These are phyloP conservation scores for Ophiocytium majus DNA, from an alignment of 352 stramenopile species.

Conservation along the genomic window DNA sequence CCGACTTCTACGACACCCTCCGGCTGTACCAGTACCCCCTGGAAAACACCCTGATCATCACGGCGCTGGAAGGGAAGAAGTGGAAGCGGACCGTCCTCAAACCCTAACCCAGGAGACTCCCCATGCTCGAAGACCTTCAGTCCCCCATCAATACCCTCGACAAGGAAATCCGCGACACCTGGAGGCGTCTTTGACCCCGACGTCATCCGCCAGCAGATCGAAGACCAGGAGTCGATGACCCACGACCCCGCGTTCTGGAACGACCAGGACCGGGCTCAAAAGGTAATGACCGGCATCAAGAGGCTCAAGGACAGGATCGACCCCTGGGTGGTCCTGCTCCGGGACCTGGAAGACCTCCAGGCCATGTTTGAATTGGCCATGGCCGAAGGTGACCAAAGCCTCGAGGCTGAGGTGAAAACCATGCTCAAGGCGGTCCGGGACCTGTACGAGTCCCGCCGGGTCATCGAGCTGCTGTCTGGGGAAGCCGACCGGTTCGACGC, in stretches of 20 bases:
- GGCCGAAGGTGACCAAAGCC: neutral
- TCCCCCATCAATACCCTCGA: no score
- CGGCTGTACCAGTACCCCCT: no score
- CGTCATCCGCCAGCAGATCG: no score
- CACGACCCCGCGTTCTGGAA: neutral
- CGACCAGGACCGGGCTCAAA: neutral
- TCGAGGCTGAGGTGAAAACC: neutral
- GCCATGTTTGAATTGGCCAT: neutral
- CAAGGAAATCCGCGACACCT: no score
- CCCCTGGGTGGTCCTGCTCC: neutral
- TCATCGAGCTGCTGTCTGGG: neutral
- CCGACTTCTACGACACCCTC: no score
- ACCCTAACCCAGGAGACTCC: no score
- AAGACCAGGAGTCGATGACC: neutral
- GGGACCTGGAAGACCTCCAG: neutral
- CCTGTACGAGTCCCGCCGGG: neutral
- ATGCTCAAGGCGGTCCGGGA: neutral
- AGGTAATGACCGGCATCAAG: neutral
- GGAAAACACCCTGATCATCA: no score
- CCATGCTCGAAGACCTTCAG: no score
- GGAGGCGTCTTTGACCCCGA: no score
- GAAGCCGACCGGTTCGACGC: constrained; percentile 15
- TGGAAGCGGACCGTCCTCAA: no score
- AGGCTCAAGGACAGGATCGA: neutral
- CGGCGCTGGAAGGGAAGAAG: no score